Conservation (phyloP, 768 basidiomycete genomes). For the Leccinum arenicola region DNA sequence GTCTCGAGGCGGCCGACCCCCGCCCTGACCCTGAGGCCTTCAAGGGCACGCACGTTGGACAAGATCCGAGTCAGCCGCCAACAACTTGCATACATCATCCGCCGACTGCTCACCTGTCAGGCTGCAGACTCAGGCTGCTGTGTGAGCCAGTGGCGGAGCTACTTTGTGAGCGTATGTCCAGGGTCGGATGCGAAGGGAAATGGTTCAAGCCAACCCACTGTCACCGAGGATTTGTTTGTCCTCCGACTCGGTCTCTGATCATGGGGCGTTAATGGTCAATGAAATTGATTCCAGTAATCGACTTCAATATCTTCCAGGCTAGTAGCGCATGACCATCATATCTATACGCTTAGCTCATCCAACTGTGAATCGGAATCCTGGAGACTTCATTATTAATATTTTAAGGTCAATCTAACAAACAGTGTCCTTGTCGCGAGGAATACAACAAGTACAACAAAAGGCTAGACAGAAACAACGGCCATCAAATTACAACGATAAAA, state of each 20-base stretch:
- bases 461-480: slow-evolving; percentile 6
- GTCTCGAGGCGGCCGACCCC: neutral
- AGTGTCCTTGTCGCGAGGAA: neutral
- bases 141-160: neutral
- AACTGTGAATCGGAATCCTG: neutral
- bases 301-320: too few species aligned
- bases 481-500: neutral
- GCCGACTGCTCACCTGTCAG: neutral
- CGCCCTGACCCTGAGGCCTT: neutral
- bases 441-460: slow-evolving; percentile 5
- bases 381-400: neutral
- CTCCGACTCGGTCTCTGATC: too few species aligned
- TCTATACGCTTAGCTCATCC: too few species aligned
- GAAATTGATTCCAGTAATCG: too few species aligned
- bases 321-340: too few species aligned
- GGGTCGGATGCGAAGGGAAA: neutral
- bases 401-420: neutral
- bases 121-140: neutral
- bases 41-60: neutral
- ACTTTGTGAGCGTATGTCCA: neutral
- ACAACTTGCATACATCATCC: neutral
- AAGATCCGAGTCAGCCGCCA: neutral
- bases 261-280: too few species aligned
- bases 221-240: too few species aligned
- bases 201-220: neutral